Evolutionary conservation across 1,284 basidiomycete species (phyloP).

Genomic region (Fomitiporia mediterranea): DNA sequence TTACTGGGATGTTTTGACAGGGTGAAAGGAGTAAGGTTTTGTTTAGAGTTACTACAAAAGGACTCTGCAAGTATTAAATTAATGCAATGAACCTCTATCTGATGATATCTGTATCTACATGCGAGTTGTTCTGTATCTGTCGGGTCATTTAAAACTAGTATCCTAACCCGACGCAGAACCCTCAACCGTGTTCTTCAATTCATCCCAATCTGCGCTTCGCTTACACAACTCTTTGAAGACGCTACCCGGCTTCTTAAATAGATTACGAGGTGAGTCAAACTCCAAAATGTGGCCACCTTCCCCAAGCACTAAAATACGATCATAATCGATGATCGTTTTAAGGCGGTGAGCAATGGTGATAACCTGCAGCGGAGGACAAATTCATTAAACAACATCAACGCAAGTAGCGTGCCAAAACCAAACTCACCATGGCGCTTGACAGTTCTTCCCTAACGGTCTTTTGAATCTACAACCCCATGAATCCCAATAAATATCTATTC

Average conservation of each 20-base stretch:
- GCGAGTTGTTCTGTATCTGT: too few species aligned
- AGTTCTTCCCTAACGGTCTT: slow-evolving; percentile 79
- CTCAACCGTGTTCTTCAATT: slow-evolving; percentile 25
- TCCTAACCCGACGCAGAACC: not conserved
- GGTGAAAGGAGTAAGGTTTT: too few species aligned
- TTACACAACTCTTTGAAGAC: slow-evolving; percentile 41
- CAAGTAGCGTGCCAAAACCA: not conserved
- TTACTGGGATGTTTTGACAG: too few species aligned
- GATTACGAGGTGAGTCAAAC: slow-evolving; percentile 30
- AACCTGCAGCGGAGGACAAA: not conserved
- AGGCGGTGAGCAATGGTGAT: slow-evolving; percentile 63
- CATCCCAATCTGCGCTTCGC: slow-evolving; percentile 38
- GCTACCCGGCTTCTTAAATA: slow-evolving; percentile 23
- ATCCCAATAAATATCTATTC: too few species aligned
- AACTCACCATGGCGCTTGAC: slow-evolving; percentile 52
- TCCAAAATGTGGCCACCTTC: slow-evolving; percentile 57
- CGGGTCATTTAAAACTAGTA: not conserved
- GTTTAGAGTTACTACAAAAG: too few species aligned
- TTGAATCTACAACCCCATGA: slow-evolving; percentile 76
- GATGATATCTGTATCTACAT: too few species aligned
- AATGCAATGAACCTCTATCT: too few species aligned
- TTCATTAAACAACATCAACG: not conserved
- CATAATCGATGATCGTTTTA: slow-evolving; percentile 72
- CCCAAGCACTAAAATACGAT: slow-evolving; percentile 76
- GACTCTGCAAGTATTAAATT: too few species aligned